Conservation (phyloP, 2,329 filamentous ascomycete genomes). For the Neofusicoccum ribis region DNA sequence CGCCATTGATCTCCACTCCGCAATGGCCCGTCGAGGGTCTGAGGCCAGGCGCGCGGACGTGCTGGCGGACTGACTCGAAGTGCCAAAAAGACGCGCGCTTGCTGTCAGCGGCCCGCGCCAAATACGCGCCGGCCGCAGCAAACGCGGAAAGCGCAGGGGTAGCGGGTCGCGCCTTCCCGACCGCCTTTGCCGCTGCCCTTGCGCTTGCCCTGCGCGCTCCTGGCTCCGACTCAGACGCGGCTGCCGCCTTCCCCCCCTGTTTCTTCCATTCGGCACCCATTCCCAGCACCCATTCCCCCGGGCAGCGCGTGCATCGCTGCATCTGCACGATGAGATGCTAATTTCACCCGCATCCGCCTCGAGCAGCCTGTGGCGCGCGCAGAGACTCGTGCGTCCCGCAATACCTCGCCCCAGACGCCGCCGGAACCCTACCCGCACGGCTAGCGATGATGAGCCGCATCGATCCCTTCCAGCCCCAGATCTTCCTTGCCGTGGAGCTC, state of each 20-base stretch:
- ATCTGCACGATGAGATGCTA: neutral
- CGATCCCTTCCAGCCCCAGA: neutral
- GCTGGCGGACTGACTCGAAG: too few species aligned
- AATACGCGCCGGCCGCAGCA: neutral
- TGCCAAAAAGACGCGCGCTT: neutral
- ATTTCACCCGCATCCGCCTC: neutral
- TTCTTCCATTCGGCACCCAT: neutral
- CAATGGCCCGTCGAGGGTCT: neutral
- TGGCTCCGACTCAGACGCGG: too few species aligned
- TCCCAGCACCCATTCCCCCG: neutral
- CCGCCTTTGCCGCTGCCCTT: too few species aligned
- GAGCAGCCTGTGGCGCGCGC: neutral
- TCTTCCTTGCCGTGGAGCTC: neutral
- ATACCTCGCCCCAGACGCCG: slow-evolving; percentile 1
- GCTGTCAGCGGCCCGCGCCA: too few species aligned
- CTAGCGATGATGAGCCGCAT: neutral
- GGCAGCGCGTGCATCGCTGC: neutral
- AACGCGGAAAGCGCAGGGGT: neutral
- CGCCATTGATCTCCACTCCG: slow-evolving; percentile 12
- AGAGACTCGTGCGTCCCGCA: neutral
- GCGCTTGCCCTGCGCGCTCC: too few species aligned
- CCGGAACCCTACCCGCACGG: neutral
- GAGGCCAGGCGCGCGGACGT: neutral
- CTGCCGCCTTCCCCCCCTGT: too few species aligned
- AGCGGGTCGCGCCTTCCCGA: too few species aligned